Evolutionary conservation across 768 basidiomycete species (phyloP).

Genomic region (Boletus coccyginus): DNA sequence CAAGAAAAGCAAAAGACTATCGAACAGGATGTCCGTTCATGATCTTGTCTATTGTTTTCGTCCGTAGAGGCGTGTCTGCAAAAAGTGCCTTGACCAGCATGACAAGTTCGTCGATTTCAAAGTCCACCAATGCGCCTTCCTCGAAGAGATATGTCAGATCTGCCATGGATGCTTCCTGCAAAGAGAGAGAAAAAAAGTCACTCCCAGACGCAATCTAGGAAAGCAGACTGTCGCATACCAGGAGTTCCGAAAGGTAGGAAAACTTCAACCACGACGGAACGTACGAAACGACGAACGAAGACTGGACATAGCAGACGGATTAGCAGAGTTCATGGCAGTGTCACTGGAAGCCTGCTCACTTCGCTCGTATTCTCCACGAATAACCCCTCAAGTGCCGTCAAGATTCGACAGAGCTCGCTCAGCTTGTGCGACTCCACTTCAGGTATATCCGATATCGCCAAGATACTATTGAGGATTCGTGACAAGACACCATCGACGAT

Average conservation of each 20-base stretch:
- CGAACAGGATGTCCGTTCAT: slow-evolving; percentile 53
- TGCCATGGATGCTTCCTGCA: slow-evolving; percentile 85
- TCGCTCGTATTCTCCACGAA: slow-evolving; percentile 67
- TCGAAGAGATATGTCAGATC: slow-evolving; percentile 93
- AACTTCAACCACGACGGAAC: slow-evolving; percentile 96
- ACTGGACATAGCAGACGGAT: slow-evolving; percentile 33
- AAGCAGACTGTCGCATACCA: slow-evolving; percentile 51
- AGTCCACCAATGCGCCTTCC: slow-evolving; percentile 87
- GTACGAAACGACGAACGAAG: slow-evolving; percentile 76
- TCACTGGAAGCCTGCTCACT: slow-evolving; percentile 34
- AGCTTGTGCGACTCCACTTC: slow-evolving; percentile 82
- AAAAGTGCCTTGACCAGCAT: slow-evolving; percentile 84
- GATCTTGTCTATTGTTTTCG: slow-evolving; percentile 77
- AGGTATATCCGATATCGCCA: slow-evolving; percentile 81
- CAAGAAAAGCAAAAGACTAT: background rate
- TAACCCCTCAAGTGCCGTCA: slow-evolving; percentile 76
- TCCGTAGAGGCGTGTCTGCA: slow-evolving; percentile 79
- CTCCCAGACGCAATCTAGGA: background rate
- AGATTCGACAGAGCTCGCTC: slow-evolving; percentile 76
- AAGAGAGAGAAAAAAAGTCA: background rate
- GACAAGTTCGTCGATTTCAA: slow-evolving; percentile 78
- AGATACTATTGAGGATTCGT: slow-evolving; percentile 66
- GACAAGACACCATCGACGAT: slow-evolving; percentile 67
- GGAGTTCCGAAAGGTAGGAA: slow-evolving; percentile 86
- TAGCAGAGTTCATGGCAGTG: background rate